Conservation (phyloP, 139 green algal genomes). For the Chlamydomonas sp. region DNA sequence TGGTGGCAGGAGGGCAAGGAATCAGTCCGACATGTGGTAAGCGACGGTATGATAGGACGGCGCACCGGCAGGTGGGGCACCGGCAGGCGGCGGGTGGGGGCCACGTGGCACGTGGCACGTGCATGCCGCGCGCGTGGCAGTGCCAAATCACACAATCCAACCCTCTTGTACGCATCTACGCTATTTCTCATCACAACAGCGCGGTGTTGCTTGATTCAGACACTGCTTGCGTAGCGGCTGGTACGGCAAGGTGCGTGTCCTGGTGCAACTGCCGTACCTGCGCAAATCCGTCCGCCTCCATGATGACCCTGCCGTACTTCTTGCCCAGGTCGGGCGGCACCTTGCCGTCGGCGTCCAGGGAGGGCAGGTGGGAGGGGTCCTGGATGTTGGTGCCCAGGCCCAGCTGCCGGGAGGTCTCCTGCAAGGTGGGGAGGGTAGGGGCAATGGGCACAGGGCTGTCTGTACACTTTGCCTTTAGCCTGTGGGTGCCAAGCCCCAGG, state of each 20-base stretch:
- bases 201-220: too few species aligned
- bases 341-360: constrained; percentile 76
- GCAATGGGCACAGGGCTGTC: neutral
- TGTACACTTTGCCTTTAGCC: too few species aligned
- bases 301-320: constrained; percentile 76
- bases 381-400: constrained; percentile 87
- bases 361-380: constrained; percentile 47
- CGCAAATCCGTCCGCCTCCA: constrained; percentile 86
- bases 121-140: neutral
- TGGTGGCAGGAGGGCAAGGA: neutral
- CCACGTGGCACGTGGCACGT: neutral
- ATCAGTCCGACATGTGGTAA: too few species aligned
- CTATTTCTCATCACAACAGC: too few species aligned
- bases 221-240: too few species aligned
- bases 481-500: too few species aligned
- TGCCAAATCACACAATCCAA: too few species aligned
- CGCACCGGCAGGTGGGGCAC: too few species aligned
- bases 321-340: constrained; percentile 76
- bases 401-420: constrained; percentile 82
- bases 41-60: too few species aligned
- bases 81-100: neutral
- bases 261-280: constrained; percentile 56
- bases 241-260: too few species aligned
- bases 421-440: neutral
- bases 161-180: too few species aligned